A percentile compares a stretch with the other conserved stretches of the same genome.
phyloP scores from a whole-genome alignment of 805 yeast species.

The Wickerhamomyces mucosus region DNA sequence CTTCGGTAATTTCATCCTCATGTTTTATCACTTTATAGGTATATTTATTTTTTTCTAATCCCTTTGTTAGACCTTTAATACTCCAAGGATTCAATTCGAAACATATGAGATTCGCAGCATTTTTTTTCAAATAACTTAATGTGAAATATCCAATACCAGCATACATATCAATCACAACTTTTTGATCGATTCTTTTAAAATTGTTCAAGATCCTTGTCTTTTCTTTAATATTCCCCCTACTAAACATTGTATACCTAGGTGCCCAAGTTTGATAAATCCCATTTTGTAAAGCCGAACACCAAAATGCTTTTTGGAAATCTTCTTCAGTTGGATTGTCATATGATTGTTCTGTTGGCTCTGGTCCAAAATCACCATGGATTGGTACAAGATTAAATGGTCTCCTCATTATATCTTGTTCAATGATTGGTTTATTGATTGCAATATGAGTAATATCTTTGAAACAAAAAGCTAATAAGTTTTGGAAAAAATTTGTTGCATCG shows the following conservation, averaged over 20 bases:
- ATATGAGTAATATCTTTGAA: slow-evolving; percentile 40
- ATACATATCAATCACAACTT: slow-evolving; percentile 58
- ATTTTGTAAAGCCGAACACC: slow-evolving; percentile 67
- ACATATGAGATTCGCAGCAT: slow-evolving; percentile 48
- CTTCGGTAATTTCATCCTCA: slow-evolving; percentile 23
- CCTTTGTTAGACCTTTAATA: slow-evolving; percentile 55
- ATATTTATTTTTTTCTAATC: slow-evolving; percentile 38
- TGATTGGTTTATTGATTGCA: slow-evolving; percentile 65
- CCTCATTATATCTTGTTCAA: slow-evolving; percentile 44
- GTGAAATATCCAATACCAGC: slow-evolving; percentile 85
- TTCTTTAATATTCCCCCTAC: slow-evolving; percentile 79
- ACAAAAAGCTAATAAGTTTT: slow-evolving; percentile 13
- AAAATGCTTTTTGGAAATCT: slow-evolving; percentile 48
- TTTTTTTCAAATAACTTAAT: slow-evolving; percentile 48
- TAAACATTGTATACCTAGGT: slow-evolving; percentile 78
- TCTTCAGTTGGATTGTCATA: slow-evolving; percentile 27
- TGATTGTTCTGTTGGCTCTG: slow-evolving; percentile 19
- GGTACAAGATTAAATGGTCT: slow-evolving; percentile 55
- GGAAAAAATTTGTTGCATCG: slow-evolving; percentile 10
- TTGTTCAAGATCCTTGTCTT: slow-evolving; percentile 51
- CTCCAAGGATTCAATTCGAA: slow-evolving; percentile 90
- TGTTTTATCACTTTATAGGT: slow-evolving; percentile 25
- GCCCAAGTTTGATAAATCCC: slow-evolving; percentile 78
- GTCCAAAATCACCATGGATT: slow-evolving; percentile 60
- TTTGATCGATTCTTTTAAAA: slow-evolving; percentile 26